phyloP scores from a whole-genome alignment of 805 yeast genomes.

The Candida orba region DNA sequence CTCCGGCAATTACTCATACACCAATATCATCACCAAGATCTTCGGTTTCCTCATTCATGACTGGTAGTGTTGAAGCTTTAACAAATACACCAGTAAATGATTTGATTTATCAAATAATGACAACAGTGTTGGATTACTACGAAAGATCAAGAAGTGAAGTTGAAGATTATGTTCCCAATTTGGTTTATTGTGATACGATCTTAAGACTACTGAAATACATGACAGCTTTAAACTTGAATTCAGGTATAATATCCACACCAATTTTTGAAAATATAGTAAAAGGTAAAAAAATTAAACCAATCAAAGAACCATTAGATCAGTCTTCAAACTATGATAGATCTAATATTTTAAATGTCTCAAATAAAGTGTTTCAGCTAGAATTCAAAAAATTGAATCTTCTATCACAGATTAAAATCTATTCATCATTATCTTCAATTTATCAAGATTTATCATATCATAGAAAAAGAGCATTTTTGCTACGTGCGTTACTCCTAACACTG shows the following conservation, averaged over 20 bases:
- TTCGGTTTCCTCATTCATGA: constrained; percentile 18
- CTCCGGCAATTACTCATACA: constrained; percentile 15
- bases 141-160: constrained; percentile 45
- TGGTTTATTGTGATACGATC: constrained; percentile 67
- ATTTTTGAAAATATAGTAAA: constrained; percentile 41
- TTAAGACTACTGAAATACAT: constrained; percentile 58
- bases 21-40: constrained; percentile 46
- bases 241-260: constrained; percentile 31
- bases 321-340: constrained; percentile 23
- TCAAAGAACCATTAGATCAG: not conserved
- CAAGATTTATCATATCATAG: constrained; percentile 52
- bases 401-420: constrained; percentile 57
- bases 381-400: constrained; percentile 37
- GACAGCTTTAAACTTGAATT: constrained; percentile 33
- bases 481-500: constrained; percentile 52
- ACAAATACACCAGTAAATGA: constrained; percentile 21
- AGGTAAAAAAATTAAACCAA: constrained; percentile 22
- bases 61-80: constrained; percentile 2
- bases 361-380: constrained; percentile 38
- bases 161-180: constrained; percentile 76
- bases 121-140: constrained; percentile 36
- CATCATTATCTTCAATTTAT: constrained; percentile 59
- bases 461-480: constrained; percentile 62
- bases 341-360: constrained; percentile 44
- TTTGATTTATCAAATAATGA: constrained; percentile 31